Percentiles rank a stretch among this genome's conserved stretches.
phyloP scores from a whole-genome alignment of 73 alveolate species.

The Tetrahymena thermophila region DNA sequence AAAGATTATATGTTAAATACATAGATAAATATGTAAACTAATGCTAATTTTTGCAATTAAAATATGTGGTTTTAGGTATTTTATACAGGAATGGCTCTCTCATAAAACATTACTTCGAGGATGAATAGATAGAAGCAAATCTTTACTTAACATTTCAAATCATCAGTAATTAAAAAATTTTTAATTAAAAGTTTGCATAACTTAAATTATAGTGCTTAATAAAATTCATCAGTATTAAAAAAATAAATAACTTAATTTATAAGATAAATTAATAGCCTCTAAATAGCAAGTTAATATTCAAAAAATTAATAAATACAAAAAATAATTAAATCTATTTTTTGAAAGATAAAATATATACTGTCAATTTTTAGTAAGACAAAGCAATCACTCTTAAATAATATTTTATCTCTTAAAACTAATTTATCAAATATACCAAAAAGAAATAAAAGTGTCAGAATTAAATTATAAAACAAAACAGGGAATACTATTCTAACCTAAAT shows the following conservation, averaged over 20 bases:
- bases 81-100: too few relatives aligned
- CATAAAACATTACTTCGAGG: too few relatives aligned
- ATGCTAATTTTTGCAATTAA: too few relatives aligned
- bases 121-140: too few relatives aligned
- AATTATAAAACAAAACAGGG: background rate
- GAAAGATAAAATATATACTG: background rate
- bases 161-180: too few relatives aligned
- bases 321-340: background rate
- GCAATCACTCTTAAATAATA: background rate
- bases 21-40: too few relatives aligned
- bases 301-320: too few relatives aligned
- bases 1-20: too few relatives aligned
- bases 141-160: too few relatives aligned
- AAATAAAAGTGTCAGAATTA: background rate
- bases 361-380: background rate
- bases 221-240: background rate
- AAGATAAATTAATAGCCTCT: background rate
- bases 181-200: background rate
- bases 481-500: background rate
- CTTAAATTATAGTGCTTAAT: background rate
- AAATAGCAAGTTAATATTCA: too few relatives aligned
- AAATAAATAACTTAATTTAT: too few relatives aligned
- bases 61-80: too few relatives aligned
- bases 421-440: background rate
- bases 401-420: background rate